phyloP scores from a whole-genome alignment of 768 basidiomycete species.

The Boletellus ananiceps region DNA sequence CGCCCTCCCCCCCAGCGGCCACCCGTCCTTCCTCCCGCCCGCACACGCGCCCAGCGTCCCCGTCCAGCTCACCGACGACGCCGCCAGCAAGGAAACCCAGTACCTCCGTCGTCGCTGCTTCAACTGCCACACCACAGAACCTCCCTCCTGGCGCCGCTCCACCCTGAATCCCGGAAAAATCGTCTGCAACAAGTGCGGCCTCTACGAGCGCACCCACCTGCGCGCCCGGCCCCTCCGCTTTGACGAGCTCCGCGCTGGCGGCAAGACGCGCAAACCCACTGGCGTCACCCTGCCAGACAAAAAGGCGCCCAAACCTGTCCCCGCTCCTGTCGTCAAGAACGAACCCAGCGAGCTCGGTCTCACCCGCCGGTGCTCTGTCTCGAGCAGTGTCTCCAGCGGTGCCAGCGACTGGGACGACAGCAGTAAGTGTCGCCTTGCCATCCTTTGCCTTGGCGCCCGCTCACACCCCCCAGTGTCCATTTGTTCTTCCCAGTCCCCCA shows the following conservation, averaged over 20 bases:
- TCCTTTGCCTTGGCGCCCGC: not conserved
- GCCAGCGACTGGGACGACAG: conserved; percentile 79
- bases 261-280: conserved; percentile 62
- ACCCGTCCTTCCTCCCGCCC: conserved; percentile 39
- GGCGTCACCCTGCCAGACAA: conserved; percentile 24
- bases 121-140: conserved; percentile 91
- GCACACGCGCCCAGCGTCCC: conserved; percentile 43
- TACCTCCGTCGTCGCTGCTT: conserved; percentile 84
- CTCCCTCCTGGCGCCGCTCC: conserved; percentile 81
- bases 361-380: conserved; percentile 58
- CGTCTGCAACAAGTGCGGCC: conserved; percentile 91
- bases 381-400: conserved; percentile 47
- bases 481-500: conserved; percentile 32
- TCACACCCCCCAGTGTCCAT: conserved; percentile 21
- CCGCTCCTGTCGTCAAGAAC: conserved; percentile 51
- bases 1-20: too few species aligned
- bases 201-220: conserved; percentile 86
- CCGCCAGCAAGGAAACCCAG: conserved; percentile 86
- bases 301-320: conserved; percentile 32
- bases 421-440: conserved; percentile 42
- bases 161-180: conserved; percentile 90
- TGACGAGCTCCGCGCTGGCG: conserved; percentile 83
- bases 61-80: conserved; percentile 87
- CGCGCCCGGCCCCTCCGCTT: conserved; percentile 80
- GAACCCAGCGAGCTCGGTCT: conserved; percentile 53